phyloP scores from a whole-genome alignment of 2,329 filamentous ascomycete species.

The Penicillium sp. region DNA sequence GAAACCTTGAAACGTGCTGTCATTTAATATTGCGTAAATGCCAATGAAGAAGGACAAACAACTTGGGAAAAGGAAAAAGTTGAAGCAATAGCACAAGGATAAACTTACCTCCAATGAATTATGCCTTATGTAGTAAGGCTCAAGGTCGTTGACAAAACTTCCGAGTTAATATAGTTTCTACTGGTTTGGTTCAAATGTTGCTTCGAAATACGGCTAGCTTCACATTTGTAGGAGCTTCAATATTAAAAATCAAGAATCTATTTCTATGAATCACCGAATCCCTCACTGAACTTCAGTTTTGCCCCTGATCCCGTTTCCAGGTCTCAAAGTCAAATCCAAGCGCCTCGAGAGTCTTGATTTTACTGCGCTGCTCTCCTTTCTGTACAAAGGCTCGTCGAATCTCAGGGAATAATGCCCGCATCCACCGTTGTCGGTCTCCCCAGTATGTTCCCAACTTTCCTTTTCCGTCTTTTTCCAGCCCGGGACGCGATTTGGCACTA shows the following conservation, averaged over 20 bases:
- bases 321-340: constrained; percentile 66
- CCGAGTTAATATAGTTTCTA: too few species aligned
- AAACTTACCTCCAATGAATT: too few species aligned
- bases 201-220: too few species aligned
- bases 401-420: constrained; percentile 64
- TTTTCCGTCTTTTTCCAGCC: constrained; percentile 44
- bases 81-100: too few species aligned
- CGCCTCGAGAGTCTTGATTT: constrained; percentile 66
- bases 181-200: too few species aligned
- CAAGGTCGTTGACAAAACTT: too few species aligned
- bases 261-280: not conserved
- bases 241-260: not conserved
- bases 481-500: constrained; percentile 35
- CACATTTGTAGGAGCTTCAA: too few species aligned
- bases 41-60: too few species aligned
- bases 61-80: too few species aligned
- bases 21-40: too few species aligned
- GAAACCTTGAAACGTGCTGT: too few species aligned
- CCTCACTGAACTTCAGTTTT: not conserved
- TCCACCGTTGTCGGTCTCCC: constrained; percentile 71
- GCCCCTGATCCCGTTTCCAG: constrained; percentile 27
- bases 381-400: constrained; percentile 73
- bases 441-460: constrained; percentile 72
- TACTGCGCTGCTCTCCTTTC: constrained; percentile 56
- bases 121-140: too few species aligned